Conservation (phyloP, 2,329 filamentous ascomycete species). For the Stemphylium beticola region DNA sequence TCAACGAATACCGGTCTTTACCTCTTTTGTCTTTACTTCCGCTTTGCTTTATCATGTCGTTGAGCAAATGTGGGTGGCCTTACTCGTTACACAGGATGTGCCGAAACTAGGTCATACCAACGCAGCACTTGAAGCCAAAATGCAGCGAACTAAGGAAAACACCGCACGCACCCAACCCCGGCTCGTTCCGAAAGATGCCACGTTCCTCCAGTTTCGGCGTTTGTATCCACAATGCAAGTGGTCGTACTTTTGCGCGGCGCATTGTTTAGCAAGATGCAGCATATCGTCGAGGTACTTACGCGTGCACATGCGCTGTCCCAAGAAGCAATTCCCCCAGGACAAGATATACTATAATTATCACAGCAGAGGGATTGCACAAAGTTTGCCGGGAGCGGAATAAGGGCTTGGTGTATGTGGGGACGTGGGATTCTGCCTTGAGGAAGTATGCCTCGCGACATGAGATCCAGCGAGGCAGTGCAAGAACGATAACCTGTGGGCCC, state of each 20-base stretch:
- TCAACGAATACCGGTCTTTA: no score
- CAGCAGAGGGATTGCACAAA: slow-evolving; percentile 13
- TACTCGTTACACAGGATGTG: neutral
- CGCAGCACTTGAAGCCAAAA: neutral
- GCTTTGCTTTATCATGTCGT: no score
- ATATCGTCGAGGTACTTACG: neutral
- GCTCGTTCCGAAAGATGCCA: neutral
- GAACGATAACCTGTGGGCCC: slow-evolving; percentile 7
- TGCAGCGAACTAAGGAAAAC: neutral
- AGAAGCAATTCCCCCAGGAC: slow-evolving; percentile 1
- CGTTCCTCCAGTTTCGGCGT: no score
- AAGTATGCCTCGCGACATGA: slow-evolving; percentile 30
- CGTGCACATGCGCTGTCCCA: slow-evolving; percentile 2
- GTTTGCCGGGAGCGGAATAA: slow-evolving; percentile 11
- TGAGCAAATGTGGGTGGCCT: neutral
- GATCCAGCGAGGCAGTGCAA: slow-evolving; percentile 31
- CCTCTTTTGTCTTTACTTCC: no score
- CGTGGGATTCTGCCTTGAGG: slow-evolving; percentile 33
- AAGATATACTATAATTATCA: slow-evolving; percentile 21
- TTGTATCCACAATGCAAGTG: no score
- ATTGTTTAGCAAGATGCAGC: slow-evolving; percentile 4
- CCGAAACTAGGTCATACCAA: neutral
- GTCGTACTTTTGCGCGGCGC: neutral
- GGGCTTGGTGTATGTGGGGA: slow-evolving; percentile 10
- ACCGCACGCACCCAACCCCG: neutral